Conservation (phyloP, 805 yeast genomes). For the Pichia deserticola region DNA sequence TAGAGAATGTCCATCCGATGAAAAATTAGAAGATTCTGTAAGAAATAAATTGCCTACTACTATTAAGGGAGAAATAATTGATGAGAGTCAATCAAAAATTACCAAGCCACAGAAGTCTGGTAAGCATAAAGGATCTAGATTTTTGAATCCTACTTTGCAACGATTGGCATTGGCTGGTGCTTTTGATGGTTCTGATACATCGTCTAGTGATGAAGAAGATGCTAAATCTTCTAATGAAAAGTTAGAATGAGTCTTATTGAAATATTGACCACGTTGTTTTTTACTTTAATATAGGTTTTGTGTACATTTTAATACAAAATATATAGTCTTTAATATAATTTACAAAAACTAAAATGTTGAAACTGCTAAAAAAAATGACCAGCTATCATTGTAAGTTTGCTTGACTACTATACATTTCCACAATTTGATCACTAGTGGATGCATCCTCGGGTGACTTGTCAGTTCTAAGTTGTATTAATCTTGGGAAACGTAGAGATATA, state of each 20-base stretch:
- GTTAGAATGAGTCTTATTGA: too few species aligned
- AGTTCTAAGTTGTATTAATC: slow-evolving; percentile 76
- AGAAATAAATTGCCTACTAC: not conserved
- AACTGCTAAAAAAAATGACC: not conserved
- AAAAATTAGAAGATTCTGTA: not conserved
- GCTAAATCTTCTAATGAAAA: not conserved
- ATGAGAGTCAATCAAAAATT: slow-evolving; percentile 2
- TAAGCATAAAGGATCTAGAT: not conserved
- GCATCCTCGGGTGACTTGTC: slow-evolving; percentile 86
- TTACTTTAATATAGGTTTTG: too few species aligned
- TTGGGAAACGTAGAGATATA: slow-evolving; percentile 79
- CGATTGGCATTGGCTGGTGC: slow-evolving; percentile 11
- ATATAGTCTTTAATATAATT: too few species aligned
- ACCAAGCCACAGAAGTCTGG: slow-evolving; percentile 1
- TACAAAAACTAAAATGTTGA: not conserved
- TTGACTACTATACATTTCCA: slow-evolving; percentile 78
- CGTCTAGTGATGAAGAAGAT: not conserved
- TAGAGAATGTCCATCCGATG: not conserved
- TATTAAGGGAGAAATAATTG: not conserved
- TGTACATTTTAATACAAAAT: too few species aligned
- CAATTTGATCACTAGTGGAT: slow-evolving; percentile 75
- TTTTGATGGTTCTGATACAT: not conserved
- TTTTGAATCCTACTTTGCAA: slow-evolving; percentile 16
- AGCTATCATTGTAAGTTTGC: slow-evolving; percentile 26
- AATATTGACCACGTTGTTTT: too few species aligned